Conservation (phyloP, 1,284 basidiomycete genomes). For the Serendipita sp. region DNA sequence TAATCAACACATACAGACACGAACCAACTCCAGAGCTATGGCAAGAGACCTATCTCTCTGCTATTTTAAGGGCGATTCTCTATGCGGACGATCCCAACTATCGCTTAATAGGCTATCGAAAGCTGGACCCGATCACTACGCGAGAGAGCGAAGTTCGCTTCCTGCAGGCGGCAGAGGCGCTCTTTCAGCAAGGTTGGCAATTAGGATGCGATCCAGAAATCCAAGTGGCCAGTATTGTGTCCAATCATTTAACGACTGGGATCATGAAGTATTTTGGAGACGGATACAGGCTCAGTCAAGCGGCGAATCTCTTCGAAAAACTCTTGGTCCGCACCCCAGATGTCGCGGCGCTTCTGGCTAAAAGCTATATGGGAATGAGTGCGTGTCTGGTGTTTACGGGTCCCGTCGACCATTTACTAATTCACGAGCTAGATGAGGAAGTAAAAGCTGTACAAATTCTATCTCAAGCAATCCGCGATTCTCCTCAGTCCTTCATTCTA, state of each 20-base stretch:
- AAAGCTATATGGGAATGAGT: conserved; percentile 96
- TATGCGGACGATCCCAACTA: conserved; percentile 94
- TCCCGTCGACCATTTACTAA: not conserved
- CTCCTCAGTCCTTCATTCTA: conserved; percentile 85
- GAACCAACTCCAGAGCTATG: conserved; percentile 87
- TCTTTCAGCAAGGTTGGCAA: conserved; percentile 96
- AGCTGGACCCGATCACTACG: conserved; percentile 86
- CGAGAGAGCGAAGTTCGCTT: conserved; percentile 84
- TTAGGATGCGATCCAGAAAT: conserved; percentile 97
- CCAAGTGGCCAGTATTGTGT: conserved; percentile 94
- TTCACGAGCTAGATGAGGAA: conserved; percentile 66
- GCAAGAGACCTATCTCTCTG: conserved; percentile 95
- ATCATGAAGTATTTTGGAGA: conserved; percentile 97
- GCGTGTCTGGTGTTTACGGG: conserved; percentile 22
- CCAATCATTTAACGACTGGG: conserved; percentile 89
- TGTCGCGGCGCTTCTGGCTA: conserved; percentile 76
- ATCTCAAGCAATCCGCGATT: conserved; percentile 67
- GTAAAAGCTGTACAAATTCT: conserved; percentile 96
- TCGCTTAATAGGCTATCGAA: conserved; percentile 84
- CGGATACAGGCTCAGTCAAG: conserved; percentile 73
- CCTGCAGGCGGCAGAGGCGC: conserved; percentile 76
- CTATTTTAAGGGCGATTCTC: conserved; percentile 77
- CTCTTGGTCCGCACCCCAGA: conserved; percentile 77
- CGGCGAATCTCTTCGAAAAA: conserved; percentile 92
- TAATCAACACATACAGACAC: conserved; percentile 39